These are phyloP conservation scores for Penicillium flavigenum DNA, from an alignment of 495 filamentous ascomycete genomes.

Conservation along the genomic window DNA sequence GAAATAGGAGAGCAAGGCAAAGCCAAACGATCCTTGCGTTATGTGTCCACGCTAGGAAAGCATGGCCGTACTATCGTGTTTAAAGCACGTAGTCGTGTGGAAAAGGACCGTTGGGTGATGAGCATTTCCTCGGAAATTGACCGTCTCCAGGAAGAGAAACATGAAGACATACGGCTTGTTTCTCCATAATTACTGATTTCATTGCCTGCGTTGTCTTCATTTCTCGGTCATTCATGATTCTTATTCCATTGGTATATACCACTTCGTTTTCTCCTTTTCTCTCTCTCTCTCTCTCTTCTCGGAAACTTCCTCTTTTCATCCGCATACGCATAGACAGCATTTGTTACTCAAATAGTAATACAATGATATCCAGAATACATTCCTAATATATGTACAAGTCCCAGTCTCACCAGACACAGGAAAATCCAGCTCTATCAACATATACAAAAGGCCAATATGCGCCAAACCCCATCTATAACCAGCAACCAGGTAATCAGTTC, in stretches of 20 bases:
- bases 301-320: neutral
- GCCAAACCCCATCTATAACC: neutral
- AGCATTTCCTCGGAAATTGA: conserved; percentile 73
- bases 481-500: conserved; percentile 14
- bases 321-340: conserved; percentile 9
- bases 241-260: neutral
- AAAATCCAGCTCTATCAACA: conserved; percentile 5
- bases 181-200: conserved; percentile 24
- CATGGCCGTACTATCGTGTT: conserved; percentile 69
- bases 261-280: neutral
- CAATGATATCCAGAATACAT: conserved; percentile 21
- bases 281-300: conserved; percentile 1
- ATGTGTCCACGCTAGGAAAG: conserved; percentile 58
- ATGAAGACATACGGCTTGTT: conserved; percentile 61
- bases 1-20: conserved; percentile 46
- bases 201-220: neutral
- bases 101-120: conserved; percentile 76
- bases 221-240: neutral
- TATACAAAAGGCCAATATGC: neutral
- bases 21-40: conserved; percentile 43
- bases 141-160: conserved; percentile 54
- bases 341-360: conserved; percentile 24
- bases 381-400: conserved; percentile 12
- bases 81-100: conserved; percentile 65
- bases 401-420: neutral